Evolutionary conservation across 805 yeast genomes (phyloP).

Genomic region (Candida jianshihensis): DNA sequence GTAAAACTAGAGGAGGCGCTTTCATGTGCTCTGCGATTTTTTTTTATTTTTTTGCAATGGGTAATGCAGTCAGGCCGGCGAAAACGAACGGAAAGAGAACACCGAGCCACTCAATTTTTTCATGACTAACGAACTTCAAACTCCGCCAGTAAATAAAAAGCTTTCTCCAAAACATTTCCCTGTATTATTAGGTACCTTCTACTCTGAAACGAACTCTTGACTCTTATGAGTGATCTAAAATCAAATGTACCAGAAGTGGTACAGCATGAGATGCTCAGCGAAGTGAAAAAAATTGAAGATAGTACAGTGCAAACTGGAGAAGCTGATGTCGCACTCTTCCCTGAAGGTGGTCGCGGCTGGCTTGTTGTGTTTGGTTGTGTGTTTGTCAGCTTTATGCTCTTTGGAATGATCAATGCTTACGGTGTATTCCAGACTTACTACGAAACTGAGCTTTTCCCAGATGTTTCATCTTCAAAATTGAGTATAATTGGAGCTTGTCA

Average conservation of each 20-base stretch:
- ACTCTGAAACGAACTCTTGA: too few species aligned
- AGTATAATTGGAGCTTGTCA: conserved; percentile 21
- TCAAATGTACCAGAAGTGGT: not conserved
- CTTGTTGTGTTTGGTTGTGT: conserved; percentile 16
- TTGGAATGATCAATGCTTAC: conserved; percentile 20
- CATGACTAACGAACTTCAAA: too few species aligned
- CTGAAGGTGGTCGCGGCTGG: conserved; percentile 19
- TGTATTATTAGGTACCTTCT: too few species aligned
- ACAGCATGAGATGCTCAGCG: not conserved
- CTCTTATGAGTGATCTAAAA: too few species aligned
- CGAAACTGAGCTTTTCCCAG: conserved; percentile 15
- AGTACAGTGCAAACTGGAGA: conserved; percentile 2
- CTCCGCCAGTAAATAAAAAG: too few species aligned
- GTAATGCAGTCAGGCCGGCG: too few species aligned
- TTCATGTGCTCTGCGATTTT: too few species aligned
- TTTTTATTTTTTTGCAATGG: too few species aligned
- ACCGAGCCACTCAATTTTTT: too few species aligned
- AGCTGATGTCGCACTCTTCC: conserved; percentile 11
- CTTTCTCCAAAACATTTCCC: too few species aligned
- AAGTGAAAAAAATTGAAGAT: not conserved
- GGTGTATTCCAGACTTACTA: conserved; percentile 20
- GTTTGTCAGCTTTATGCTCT: conserved; percentile 10
- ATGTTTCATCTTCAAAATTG: conserved; percentile 10
- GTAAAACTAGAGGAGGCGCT: too few species aligned
- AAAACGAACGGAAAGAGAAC: too few species aligned